Evolutionary conservation across 495 filamentous ascomycete genomes (phyloP), one percentile per base, ranked within the genome.

Genomic region (Sordaria brevicollis): DNA sequence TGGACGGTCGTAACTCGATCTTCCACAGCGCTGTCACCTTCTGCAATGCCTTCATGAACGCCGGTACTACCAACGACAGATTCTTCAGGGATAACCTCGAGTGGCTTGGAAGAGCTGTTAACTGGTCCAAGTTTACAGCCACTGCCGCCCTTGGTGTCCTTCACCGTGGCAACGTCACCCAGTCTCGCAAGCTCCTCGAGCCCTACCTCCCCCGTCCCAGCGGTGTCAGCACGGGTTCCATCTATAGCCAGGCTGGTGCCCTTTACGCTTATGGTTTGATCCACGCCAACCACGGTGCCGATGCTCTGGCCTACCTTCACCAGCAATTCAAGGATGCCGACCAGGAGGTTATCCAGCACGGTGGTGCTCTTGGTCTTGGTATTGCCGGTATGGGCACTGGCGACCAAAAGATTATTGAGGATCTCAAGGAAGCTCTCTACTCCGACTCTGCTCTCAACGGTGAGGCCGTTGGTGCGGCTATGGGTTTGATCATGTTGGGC

Each of bases 121-220:
- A 99, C 82, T 99, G 96, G 96, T 97, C 95, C 69, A 99, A 99
- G 76, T 99, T 99, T 78, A 97, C 96, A 1, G 96, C 96, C 6
- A 99, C 96, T 11, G 96, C 96, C 65, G 94, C 96, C 7, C 83
- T 99, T 34, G 96, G 96, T 77, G 95, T 97, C 35, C 97, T 99
- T 68, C 96, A 99, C 80, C 89, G 91, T 21, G 96, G 96, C 62
- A 98, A 99, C 76, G 81, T 98, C 49, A 91, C 89, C 29, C 94
- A 98, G 77, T 94, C 94, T 4, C 90, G 92, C 76, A 97, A 96
- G 81, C 87, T 99, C 15, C 82, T 99, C 34, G 92, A 97, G 74
- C 96, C 96, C 19, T 99, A 99, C 75, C 88, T 99, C 5, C 96
- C 96, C 6, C 88, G 90, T 41, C 88, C 91, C 21, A 86, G 85